A percentile compares a stretch with the other conserved stretches of the same genome.
These are phyloP conservation scores for Posidonia oceanica DNA, from an alignment of 116 monocot genomes.

Conservation along the genomic window DNA sequence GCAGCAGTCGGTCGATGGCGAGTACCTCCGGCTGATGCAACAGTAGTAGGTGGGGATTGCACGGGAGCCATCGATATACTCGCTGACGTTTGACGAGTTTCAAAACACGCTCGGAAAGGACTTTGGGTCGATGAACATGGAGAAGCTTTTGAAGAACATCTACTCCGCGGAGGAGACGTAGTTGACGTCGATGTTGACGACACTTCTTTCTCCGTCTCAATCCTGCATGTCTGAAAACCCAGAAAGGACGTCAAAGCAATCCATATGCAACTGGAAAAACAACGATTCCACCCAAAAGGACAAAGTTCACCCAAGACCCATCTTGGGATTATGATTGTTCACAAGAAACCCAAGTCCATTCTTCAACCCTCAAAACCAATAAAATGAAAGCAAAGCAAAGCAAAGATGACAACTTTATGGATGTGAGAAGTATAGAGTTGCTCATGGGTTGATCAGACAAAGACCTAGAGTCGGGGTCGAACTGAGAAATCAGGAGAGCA, in stretches of 20 bases:
- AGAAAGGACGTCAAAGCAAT: neutral
- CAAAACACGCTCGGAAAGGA: constrained; percentile 54
- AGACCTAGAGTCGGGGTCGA: constrained; percentile 33
- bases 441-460: constrained; percentile 61
- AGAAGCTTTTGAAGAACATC: constrained; percentile 59
- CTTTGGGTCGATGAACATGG: constrained; percentile 88
- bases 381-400: neutral
- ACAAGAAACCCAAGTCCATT: neutral
- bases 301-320: no score
- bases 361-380: neutral
- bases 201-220: constrained; percentile 40
- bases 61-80: constrained; percentile 46
- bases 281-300: neutral
- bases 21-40: constrained; percentile 6
- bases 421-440: neutral
- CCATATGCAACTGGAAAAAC: neutral
- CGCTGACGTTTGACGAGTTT: constrained; percentile 64
- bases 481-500: constrained; percentile 42
- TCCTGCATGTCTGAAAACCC: constrained; percentile 34
- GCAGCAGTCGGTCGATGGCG: neutral
- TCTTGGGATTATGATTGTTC: no score
- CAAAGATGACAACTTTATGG: no score
- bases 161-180: constrained; percentile 67
- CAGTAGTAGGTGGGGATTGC: constrained; percentile 17
- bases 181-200: constrained; percentile 43